Conservation (phyloP, 495 filamentous ascomycete species). For the Talaromyces trachyspermus region DNA sequence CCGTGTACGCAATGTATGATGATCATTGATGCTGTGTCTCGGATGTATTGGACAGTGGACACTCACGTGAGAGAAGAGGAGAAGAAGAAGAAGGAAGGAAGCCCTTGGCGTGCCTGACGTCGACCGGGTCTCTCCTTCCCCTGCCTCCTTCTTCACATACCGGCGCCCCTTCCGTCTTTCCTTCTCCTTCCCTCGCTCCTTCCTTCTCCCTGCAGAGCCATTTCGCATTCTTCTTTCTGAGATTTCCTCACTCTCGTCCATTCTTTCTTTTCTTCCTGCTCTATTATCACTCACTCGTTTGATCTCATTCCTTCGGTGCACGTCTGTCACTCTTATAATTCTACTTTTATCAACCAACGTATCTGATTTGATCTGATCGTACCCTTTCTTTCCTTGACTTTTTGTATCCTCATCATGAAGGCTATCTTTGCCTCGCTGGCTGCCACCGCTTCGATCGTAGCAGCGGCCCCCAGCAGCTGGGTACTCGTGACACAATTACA, state of each 20-base stretch:
- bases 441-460: constrained; percentile 42
- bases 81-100: not conserved
- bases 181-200: constrained; percentile 13
- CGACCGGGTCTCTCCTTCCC: not conserved
- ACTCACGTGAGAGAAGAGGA: not conserved
- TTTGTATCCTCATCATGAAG: constrained; percentile 40
- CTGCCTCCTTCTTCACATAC: constrained; percentile 7
- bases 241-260: constrained; percentile 1
- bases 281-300: constrained; percentile 14
- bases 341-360: too few species aligned
- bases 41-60: too few species aligned
- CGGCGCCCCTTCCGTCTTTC: constrained; percentile 13
- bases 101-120: not conserved
- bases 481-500: constrained; percentile 37
- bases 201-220: constrained; percentile 8
- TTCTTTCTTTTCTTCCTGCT: constrained; percentile 13
- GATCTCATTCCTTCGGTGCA: constrained; percentile 4
- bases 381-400: not conserved
- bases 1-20: too few species aligned
- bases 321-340: too few species aligned
- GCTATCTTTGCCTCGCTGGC: constrained; percentile 47
- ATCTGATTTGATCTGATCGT: too few species aligned
- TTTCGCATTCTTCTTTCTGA: constrained; percentile 9
- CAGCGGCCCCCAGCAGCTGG: constrained; percentile 43
- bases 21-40: too few species aligned